Evolutionary conservation across 345 rosid species (phyloP).

Genomic region (Lepidium aucheri): DNA sequence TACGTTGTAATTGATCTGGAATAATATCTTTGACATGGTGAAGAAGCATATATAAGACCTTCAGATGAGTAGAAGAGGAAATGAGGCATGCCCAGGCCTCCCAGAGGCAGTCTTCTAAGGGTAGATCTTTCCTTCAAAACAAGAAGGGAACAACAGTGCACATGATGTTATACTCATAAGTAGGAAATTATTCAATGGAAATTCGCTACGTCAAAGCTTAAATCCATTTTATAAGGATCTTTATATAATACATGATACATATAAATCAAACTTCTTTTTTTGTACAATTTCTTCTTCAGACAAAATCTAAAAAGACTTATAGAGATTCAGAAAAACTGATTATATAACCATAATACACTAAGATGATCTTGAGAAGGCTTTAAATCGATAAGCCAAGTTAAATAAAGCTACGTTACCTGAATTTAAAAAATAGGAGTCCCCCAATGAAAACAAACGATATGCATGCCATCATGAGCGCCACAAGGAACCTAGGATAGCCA

Average conservation of each 20-base stretch:
- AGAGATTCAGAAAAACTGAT: neutral
- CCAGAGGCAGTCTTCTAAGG: conserved; percentile 92
- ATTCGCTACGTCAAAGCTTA: neutral
- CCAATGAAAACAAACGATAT: conserved; percentile 80
- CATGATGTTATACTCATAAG: neutral
- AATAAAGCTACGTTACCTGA: conserved; percentile 43
- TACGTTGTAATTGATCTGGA: neutral
- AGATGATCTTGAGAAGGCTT: neutral
- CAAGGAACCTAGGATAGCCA: conserved; percentile 54
- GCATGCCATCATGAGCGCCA: conserved; percentile 73
- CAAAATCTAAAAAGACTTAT: neutral
- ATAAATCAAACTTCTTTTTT: neutral
- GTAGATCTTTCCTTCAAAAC: conserved; percentile 46
- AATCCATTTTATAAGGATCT: neutral
- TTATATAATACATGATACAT: neutral
- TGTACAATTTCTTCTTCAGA: neutral
- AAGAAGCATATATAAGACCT: conserved; percentile 30
- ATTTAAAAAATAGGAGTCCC: conserved; percentile 68
- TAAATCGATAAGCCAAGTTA: neutral
- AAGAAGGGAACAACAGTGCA: neutral
- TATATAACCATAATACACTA: neutral
- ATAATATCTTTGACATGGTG: neutral
- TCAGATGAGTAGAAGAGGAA: conserved; percentile 89
- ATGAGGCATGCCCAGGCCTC: conserved; percentile 97
- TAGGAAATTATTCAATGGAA: neutral